These are phyloP conservation scores for Sporormia fimetaria DNA, from an alignment of 495 filamentous ascomycete species.

Conservation along the genomic window DNA sequence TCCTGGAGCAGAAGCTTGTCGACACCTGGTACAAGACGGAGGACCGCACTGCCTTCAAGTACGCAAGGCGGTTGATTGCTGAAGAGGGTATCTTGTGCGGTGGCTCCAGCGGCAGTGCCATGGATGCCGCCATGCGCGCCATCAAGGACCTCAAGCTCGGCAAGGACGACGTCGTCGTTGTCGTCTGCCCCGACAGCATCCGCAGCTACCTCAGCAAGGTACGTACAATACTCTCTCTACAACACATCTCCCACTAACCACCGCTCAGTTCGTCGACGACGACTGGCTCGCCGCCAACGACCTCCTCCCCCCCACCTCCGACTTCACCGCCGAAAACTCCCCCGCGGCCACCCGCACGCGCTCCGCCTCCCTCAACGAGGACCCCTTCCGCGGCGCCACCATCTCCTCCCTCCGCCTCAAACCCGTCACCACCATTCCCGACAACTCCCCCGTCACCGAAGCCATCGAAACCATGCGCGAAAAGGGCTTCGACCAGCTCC, in stretches of 20 bases:
- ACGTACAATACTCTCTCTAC: constrained; percentile 13
- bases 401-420: constrained; percentile 75
- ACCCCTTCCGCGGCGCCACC: constrained; percentile 60
- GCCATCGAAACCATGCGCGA: constrained; percentile 97
- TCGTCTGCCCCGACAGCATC: constrained; percentile 89
- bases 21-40: constrained; percentile 97
- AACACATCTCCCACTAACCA: constrained; percentile 6
- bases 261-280: constrained; percentile 74
- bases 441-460: constrained; percentile 57
- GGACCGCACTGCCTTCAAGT: constrained; percentile 81
- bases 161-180: constrained; percentile 75
- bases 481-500: constrained; percentile 91
- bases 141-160: constrained; percentile 61
- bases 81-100: constrained; percentile 94
- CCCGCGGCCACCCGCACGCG: constrained; percentile 6
- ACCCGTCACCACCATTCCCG: constrained; percentile 73
- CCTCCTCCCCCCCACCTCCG: constrained; percentile 54
- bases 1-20: constrained; percentile 70
- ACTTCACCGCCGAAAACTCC: constrained; percentile 32
- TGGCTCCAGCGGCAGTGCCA: constrained; percentile 85
- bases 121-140: constrained; percentile 71
- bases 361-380: constrained; percentile 29
- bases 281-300: constrained; percentile 96
- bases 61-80: constrained; percentile 76
- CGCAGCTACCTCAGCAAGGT: constrained; percentile 94